Conservation (phyloP, 2,329 filamentous ascomycete genomes). For the Beauveria asiatica region DNA sequence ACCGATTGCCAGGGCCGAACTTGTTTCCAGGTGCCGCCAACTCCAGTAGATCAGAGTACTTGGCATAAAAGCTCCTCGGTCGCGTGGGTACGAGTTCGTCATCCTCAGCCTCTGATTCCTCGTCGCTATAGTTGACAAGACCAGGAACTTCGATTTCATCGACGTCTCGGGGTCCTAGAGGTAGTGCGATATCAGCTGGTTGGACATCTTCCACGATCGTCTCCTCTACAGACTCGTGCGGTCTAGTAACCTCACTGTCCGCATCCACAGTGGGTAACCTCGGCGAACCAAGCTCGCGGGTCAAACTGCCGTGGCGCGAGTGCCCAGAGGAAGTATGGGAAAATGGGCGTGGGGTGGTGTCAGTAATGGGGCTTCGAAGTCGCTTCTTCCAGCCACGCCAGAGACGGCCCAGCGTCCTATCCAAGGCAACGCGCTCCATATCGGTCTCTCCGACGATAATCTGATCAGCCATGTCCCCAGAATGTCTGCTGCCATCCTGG, state of each 20-base stretch:
- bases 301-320: constrained; percentile 25
- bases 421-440: constrained; percentile 86
- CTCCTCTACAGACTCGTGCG: constrained; percentile 15
- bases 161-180: constrained; percentile 57
- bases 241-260: constrained; percentile 8
- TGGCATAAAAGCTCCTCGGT: constrained; percentile 36
- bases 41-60: not conserved
- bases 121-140: constrained; percentile 52
- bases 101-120: constrained; percentile 43
- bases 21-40: constrained; percentile 18
- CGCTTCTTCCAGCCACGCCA: constrained; percentile 96
- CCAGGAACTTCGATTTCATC: constrained; percentile 76
- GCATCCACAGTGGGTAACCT: constrained; percentile 12
- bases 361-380: constrained; percentile 49
- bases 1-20: constrained; percentile 28
- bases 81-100: constrained; percentile 26
- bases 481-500: constrained; percentile 39
- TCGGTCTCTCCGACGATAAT: constrained; percentile 84
- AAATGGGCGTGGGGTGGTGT: constrained; percentile 39
- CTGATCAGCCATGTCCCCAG: constrained; percentile 48
- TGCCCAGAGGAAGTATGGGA: constrained; percentile 36
- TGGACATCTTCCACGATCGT: constrained; percentile 21
- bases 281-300: constrained; percentile 30
- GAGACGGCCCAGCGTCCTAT: constrained; percentile 76
- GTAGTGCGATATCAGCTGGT: constrained; percentile 52